A percentile compares a stretch with the other conserved stretches of the same genome.
Evolutionary conservation across 2,329 filamentous ascomycete species (phyloP).

Genomic region (Alternaria longipes): DNA sequence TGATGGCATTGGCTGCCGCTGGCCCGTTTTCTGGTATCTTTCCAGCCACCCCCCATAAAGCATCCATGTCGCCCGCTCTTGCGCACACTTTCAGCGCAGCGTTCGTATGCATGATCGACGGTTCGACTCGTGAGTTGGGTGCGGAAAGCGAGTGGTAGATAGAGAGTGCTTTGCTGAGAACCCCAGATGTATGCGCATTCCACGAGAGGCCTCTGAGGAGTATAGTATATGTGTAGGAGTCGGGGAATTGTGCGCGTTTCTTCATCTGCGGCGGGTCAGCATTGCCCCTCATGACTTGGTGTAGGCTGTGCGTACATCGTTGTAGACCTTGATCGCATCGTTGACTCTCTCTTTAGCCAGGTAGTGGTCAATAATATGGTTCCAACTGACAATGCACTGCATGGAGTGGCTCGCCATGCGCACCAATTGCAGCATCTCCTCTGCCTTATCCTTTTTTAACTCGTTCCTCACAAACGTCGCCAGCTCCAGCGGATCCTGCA

Average conservation of each 20-base stretch:
- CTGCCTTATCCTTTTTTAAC: constrained; percentile 67
- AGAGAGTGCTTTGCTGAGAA: constrained; percentile 73
- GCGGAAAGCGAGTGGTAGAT: constrained; percentile 80
- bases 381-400: constrained; percentile 82
- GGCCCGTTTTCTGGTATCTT: constrained; percentile 72
- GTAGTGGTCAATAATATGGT: constrained; percentile 78
- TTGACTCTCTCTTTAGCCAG: constrained; percentile 69
- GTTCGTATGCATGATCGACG: constrained; percentile 85
- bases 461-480: constrained; percentile 71
- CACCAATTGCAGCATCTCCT: constrained; percentile 74
- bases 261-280: constrained; percentile 74
- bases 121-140: constrained; percentile 70
- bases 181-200: constrained; percentile 66
- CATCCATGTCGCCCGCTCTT: constrained; percentile 77
- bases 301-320: constrained; percentile 69
- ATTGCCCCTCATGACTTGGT: neutral
- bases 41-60: constrained; percentile 79
- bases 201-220: constrained; percentile 78
- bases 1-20: constrained; percentile 72
- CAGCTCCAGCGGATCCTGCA: constrained; percentile 77
- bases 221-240: constrained; percentile 82
- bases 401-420: constrained; percentile 72
- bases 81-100: constrained; percentile 85
- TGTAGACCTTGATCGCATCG: constrained; percentile 81
- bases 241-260: constrained; percentile 83